A percentile compares a stretch with the other conserved stretches of the same genome.
Evolutionary conservation across 2,329 filamentous ascomycete genomes (phyloP).

Genomic region (Fusarium haematococcum): DNA sequence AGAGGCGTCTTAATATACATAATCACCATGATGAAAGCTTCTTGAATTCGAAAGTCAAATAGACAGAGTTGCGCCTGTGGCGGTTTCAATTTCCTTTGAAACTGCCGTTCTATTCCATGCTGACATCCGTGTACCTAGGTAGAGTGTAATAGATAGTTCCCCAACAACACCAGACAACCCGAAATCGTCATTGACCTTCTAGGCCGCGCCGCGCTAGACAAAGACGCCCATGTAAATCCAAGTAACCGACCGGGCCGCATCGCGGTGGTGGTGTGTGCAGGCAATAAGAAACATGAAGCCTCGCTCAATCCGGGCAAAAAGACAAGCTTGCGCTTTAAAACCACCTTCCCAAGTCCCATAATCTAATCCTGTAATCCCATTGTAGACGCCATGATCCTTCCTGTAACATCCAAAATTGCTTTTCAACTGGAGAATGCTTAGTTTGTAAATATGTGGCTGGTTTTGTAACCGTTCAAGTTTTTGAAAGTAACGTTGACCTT

Average conservation of each 20-base stretch:
- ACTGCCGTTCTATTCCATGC: conserved; percentile 13
- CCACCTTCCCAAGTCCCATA: background rate
- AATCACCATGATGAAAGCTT: background rate
- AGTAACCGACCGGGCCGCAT: background rate
- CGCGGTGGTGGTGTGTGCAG: background rate
- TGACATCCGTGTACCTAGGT: background rate
- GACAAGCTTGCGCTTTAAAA: conserved; percentile 22
- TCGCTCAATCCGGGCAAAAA: background rate
- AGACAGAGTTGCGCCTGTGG: conserved; percentile 13
- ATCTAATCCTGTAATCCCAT: conserved; percentile 21
- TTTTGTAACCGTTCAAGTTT: background rate
- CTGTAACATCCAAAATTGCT: conserved; percentile 16
- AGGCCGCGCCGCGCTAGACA: conserved; percentile 5
- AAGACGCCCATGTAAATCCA: conserved; percentile 7
- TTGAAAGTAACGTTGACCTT: background rate
- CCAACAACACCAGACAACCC: background rate
- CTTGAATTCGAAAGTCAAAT: background rate
- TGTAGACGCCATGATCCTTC: conserved; percentile 19
- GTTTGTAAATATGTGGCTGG: conserved; percentile 14
- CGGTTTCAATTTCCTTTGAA: conserved; percentile 15
- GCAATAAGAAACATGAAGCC: background rate
- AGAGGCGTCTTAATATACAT: background rate
- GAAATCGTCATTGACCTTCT: background rate
- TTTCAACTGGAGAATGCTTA: conserved; percentile 15
- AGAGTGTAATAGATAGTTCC: background rate